phyloP scores from a whole-genome alignment of 164 flowering plant species.

The Kalanchoe fedtschenkoi region DNA sequence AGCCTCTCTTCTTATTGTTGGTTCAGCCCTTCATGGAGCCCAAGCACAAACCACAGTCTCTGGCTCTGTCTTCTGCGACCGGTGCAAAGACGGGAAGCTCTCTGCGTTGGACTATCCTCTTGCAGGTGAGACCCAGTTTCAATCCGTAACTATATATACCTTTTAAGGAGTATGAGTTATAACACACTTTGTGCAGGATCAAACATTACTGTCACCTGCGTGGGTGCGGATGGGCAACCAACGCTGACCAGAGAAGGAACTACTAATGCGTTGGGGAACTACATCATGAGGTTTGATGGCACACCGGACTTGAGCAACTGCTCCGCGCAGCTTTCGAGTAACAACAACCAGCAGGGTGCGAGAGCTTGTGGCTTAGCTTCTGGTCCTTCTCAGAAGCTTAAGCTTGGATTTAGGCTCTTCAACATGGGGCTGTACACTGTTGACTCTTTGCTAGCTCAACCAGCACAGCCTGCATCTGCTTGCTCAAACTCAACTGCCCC shows the following conservation, averaged over 20 bases:
- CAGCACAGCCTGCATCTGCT: slow-evolving; percentile 60
- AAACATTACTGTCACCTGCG: slow-evolving; percentile 59
- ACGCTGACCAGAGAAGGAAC: slow-evolving; percentile 46
- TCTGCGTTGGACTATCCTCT: slow-evolving; percentile 79
- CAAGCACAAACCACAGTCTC: slow-evolving; percentile 48
- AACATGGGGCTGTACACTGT: slow-evolving; percentile 50
- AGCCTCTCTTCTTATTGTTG: slow-evolving; percentile 23
- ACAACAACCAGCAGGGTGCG: slow-evolving; percentile 22
- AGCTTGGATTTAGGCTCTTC: slow-evolving; percentile 51
- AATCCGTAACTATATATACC: too few species aligned
- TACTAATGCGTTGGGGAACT: slow-evolving; percentile 65
- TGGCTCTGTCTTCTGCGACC: slow-evolving; percentile 85
- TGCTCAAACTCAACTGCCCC: slow-evolving; percentile 42
- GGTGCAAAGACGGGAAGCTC: slow-evolving; percentile 73
- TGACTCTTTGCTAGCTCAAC: slow-evolving; percentile 64
- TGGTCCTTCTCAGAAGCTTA: slow-evolving; percentile 45
- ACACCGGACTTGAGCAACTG: slow-evolving; percentile 58
- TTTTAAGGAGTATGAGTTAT: background rate
- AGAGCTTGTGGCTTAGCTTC: slow-evolving; percentile 36
- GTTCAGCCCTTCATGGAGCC: slow-evolving; percentile 32
- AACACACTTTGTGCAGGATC: slow-evolving; percentile 39
- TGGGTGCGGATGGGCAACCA: slow-evolving; percentile 41
- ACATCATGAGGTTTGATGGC: slow-evolving; percentile 55
- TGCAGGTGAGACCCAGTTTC: slow-evolving; percentile 17
- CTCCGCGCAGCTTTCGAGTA: slow-evolving; percentile 40